Evolutionary conservation across 768 basidiomycete species (phyloP), one percentile per base, ranked within the genome.

Genomic region (Mycena amicta): DNA sequence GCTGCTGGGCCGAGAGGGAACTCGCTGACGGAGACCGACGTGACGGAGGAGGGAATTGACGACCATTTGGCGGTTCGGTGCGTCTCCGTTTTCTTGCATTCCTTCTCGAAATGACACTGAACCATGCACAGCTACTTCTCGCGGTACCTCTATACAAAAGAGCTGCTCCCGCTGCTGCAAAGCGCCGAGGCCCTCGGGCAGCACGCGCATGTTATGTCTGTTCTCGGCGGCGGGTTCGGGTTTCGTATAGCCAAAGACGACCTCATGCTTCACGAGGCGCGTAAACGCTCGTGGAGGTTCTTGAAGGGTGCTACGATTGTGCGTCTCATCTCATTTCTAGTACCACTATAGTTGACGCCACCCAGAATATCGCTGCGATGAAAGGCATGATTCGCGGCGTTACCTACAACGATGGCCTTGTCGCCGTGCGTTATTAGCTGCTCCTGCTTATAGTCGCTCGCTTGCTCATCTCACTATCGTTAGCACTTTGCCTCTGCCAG

Each of bases 11-110:
- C 72, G 39, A 64, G 60, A 39, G 53, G 69, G 43, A 59, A 58
- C 20, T 72, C 72, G 18, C 40, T 73, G 45, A 61, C 63, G 16
- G 71, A 70, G 27, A 52, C 70, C 25, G 60, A 63, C 18, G 71
- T 73, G 57, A 75, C 74, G 16, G 59, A 61, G 25, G 75, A 77
- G 62, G 74, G 74, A 4, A 66, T 75, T 30, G 73, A 75, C 61
- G 55, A 64, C 40, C 70, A 72, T 56, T 58, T 74, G 13, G 70
- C 70, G 20, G 40, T 74, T 53, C 66, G 73, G 75, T 63, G 55
- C 66, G 56, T 60, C 13, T 49, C 67, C 67, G 67, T 71, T 60
- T 70, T 73, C 60, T 60, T 67, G 25, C 33, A 68, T 41, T 71
- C 72, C 33, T 61, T 73, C 8, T 41, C 69, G 22, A 70, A n/a